Evolutionary conservation across 176 grass and related monocot species (phyloP).

Genomic region (Oryza glumipatula): DNA sequence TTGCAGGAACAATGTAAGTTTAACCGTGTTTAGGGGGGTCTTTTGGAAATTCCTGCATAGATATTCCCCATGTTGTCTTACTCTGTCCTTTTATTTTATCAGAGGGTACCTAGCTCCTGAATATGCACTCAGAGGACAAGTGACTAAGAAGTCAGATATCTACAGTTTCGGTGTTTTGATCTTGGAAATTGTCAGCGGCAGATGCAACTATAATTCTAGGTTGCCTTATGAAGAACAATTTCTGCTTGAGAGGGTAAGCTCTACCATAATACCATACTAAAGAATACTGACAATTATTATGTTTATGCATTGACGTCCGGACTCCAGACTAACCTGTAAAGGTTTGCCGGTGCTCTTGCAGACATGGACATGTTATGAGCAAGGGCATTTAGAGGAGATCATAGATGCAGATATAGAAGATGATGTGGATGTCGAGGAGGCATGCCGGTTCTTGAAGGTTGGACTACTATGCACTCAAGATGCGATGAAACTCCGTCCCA

Average conservation of each 20-base stretch:
- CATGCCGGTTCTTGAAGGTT: constrained; percentile 74
- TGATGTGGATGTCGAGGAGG: constrained; percentile 66
- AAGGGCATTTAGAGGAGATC: constrained; percentile 57
- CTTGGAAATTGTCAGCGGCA: constrained; percentile 82
- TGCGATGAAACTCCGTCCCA: constrained; percentile 66
- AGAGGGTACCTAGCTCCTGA: constrained; percentile 88
- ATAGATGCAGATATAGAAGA: constrained; percentile 66
- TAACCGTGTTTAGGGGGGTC: constrained; percentile 4
- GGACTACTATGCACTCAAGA: constrained; percentile 85
- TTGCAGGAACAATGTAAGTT: constrained; percentile 85
- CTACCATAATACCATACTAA: constrained; percentile 24
- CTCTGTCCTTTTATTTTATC: neutral
- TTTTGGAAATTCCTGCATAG: neutral
- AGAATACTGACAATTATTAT: neutral
- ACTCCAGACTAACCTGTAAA: constrained; percentile 1
- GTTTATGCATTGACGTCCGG: neutral
- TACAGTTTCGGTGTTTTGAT: constrained; percentile 91
- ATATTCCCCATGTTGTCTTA: constrained; percentile 12
- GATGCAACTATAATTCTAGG: constrained; percentile 73
- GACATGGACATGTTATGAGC: constrained; percentile 66
- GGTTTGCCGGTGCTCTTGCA: constrained; percentile 48
- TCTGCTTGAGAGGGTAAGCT: constrained; percentile 84
- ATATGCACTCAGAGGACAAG: constrained; percentile 81
- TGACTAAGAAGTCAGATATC: constrained; percentile 85
- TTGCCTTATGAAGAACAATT: constrained; percentile 79